Conservation (phyloP, 140 eudicot genomes). For the Bidens hawaiensis region DNA sequence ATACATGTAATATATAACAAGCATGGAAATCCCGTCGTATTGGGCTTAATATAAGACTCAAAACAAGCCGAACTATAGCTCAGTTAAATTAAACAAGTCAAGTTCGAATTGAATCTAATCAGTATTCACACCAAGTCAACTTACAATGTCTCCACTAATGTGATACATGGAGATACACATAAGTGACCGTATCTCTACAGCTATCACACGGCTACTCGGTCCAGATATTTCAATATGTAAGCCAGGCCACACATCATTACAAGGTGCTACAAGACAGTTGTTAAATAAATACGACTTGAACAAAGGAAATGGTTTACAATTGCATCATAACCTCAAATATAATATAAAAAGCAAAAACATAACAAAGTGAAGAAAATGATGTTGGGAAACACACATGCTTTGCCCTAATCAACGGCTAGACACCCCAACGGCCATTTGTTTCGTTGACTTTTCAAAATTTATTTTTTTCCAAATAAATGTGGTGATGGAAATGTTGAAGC, state of each 20-base stretch:
- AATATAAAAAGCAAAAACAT: not conserved
- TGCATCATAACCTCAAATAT: not conserved
- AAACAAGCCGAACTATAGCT: too few species aligned
- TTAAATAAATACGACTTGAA: not conserved
- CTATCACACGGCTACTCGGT: not conserved
- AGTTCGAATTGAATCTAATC: too few species aligned
- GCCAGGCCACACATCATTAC: not conserved
- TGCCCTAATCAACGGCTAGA: slow-evolving; percentile 19
- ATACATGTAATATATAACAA: too few species aligned
- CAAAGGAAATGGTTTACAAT: not conserved
- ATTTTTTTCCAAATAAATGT: not conserved
- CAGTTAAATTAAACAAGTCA: too few species aligned
- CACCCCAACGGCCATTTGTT: slow-evolving; percentile 6
- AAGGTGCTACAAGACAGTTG: not conserved
- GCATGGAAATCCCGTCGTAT: too few species aligned
- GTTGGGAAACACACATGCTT: slow-evolving; percentile 4
- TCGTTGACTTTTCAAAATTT: slow-evolving; percentile 6
- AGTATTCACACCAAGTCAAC: too few species aligned
- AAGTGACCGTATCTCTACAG: not conserved
- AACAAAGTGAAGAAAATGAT: not conserved
- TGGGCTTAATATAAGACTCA: too few species aligned
- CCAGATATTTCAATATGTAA: not conserved
- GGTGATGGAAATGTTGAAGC: not conserved
- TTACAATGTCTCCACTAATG: not conserved
- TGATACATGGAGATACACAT: not conserved